These are phyloP conservation scores for Dryas drummondii DNA, from an alignment of 306 rosid species.

Conservation along the genomic window DNA sequence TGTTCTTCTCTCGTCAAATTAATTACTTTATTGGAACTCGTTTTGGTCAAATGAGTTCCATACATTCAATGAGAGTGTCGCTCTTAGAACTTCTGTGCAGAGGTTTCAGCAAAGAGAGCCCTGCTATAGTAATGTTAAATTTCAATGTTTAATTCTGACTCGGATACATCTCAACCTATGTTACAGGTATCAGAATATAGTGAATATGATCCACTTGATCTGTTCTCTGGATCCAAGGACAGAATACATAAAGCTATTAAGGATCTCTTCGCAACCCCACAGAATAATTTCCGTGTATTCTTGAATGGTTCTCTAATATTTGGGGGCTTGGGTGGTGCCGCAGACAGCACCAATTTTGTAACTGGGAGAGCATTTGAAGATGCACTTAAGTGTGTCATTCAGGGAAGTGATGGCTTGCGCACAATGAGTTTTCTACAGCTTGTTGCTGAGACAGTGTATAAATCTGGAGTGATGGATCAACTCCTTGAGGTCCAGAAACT, in stretches of 20 bases:
- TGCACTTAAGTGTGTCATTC: constrained; percentile 63
- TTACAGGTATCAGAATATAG: constrained; percentile 70
- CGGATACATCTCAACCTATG: constrained; percentile 20
- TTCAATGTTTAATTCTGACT: constrained; percentile 20
- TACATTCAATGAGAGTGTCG: not conserved
- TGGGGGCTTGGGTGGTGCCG: constrained; percentile 83
- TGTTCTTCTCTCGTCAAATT: constrained; percentile 12
- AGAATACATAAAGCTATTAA: constrained; percentile 69
- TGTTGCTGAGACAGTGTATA: constrained; percentile 59
- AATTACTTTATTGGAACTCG: not conserved
- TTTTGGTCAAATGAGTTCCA: not conserved
- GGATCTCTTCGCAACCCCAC: constrained; percentile 83
- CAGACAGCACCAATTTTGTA: constrained; percentile 47
- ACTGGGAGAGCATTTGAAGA: constrained; percentile 73
- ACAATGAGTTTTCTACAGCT: constrained; percentile 64
- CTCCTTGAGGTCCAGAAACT: constrained; percentile 85
- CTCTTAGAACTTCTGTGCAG: not conserved
- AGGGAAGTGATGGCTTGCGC: constrained; percentile 53
- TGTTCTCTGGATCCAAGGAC: constrained; percentile 83
- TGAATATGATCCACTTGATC: constrained; percentile 78
- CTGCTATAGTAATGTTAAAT: not conserved
- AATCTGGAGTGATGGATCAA: constrained; percentile 62
- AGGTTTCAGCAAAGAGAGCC: not conserved
- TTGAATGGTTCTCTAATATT: constrained; percentile 77
- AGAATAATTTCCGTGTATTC: constrained; percentile 92